Evolutionary conservation across 2,329 filamentous ascomycete genomes (phyloP).

Genomic region (Phoma sp.): DNA sequence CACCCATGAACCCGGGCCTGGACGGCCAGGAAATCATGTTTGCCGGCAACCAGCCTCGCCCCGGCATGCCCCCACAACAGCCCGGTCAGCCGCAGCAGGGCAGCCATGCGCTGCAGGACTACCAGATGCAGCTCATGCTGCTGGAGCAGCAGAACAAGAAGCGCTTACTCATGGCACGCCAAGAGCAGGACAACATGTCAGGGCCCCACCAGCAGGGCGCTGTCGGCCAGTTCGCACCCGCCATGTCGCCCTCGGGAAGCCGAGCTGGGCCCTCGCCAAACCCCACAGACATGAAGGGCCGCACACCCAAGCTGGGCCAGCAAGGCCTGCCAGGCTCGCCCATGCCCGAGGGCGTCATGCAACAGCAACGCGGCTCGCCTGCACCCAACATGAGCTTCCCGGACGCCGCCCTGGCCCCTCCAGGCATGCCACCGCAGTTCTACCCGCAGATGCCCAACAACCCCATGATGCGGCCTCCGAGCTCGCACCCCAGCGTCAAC

Average conservation of each 20-base stretch:
- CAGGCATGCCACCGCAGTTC: conserved; percentile 51
- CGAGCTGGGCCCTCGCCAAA: conserved; percentile 77
- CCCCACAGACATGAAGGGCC: conserved; percentile 78
- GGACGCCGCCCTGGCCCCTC: conserved; percentile 58
- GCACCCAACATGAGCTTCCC: conserved; percentile 60
- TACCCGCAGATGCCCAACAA: conserved; percentile 43
- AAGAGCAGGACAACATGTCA: conserved; percentile 73
- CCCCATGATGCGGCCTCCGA: conserved; percentile 63
- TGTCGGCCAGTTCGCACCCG: conserved; percentile 64
- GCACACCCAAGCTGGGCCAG: conserved; percentile 74
- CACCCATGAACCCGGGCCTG: conserved; percentile 74
- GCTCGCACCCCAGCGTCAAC: conserved; percentile 55
- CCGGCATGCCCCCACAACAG: conserved; percentile 67
- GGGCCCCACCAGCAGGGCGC: conserved; percentile 57
- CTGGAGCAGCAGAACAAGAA: conserved; percentile 90
- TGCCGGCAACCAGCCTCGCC: conserved; percentile 41
- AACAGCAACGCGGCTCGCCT: conserved; percentile 67
- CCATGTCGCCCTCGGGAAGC: conserved; percentile 72
- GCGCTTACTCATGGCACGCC: conserved; percentile 80
- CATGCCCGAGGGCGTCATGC: conserved; percentile 71
- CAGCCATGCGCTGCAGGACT: conserved; percentile 84
- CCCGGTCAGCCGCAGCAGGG: conserved; percentile 60
- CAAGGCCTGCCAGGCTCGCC: conserved; percentile 71
- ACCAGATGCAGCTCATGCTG: conserved; percentile 88
- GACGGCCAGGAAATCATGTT: conserved; percentile 45